These are phyloP conservation scores for Penicillium sp. DNA, from an alignment of 2,329 filamentous ascomycete genomes.

Conservation along the genomic window DNA sequence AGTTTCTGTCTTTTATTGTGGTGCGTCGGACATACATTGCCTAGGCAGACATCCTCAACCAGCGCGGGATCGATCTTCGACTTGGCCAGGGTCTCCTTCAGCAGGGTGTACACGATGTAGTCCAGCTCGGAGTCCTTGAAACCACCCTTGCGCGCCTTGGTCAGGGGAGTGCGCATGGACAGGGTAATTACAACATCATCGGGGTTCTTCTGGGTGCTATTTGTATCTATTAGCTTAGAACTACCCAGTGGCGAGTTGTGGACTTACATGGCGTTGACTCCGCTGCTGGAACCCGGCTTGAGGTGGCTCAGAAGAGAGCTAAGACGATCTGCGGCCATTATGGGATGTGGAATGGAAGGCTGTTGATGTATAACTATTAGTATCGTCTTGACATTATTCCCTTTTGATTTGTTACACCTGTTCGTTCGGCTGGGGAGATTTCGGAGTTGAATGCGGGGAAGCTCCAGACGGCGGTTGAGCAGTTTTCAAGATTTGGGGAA, in stretches of 20 bases:
- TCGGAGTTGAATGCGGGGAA: constrained; percentile 22
- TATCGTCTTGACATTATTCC: not conserved
- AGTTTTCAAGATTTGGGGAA: not conserved
- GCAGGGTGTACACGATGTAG: constrained; percentile 73
- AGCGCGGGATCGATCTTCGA: constrained; percentile 73
- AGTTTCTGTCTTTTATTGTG: not conserved
- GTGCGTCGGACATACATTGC: constrained; percentile 62
- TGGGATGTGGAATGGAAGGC: constrained; percentile 11
- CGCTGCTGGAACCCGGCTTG: constrained; percentile 61
- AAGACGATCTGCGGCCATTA: constrained; percentile 80
- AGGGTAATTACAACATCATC: constrained; percentile 97
- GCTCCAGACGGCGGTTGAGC: constrained; percentile 3
- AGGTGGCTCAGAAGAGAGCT: constrained; percentile 84
- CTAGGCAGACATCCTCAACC: constrained; percentile 85
- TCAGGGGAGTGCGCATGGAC: constrained; percentile 80
- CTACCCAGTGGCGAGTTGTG: constrained; percentile 1
- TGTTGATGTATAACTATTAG: constrained; percentile 1
- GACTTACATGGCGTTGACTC: constrained; percentile 71
- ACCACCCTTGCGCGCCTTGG: constrained; percentile 84
- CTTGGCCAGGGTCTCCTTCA: constrained; percentile 69
- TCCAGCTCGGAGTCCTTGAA: constrained; percentile 93
- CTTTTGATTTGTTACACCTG: not conserved
- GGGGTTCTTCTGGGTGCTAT: constrained; percentile 84
- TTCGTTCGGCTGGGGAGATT: not conserved
- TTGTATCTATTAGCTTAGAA: constrained; percentile 12